phyloP scores from a whole-genome alignment of 352 stramenopile species.

The Blastocystis hominis region DNA sequence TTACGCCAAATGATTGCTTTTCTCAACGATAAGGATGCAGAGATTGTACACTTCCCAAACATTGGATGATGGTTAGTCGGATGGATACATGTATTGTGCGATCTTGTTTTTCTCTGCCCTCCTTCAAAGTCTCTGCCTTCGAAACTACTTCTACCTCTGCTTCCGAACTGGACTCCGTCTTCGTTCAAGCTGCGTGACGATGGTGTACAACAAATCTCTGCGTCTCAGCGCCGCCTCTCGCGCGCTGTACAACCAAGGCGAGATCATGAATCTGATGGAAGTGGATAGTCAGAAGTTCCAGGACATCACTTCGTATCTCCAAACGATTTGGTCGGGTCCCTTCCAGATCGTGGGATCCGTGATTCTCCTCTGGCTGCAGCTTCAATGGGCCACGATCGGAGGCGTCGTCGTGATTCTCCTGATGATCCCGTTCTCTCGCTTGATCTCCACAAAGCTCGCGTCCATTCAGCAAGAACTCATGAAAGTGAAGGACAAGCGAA shows the following conservation, averaged over 20 bases:
- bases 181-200: slow-evolving; percentile 66
- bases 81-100: slow-evolving; percentile 53
- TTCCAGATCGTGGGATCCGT: slow-evolving; percentile 49
- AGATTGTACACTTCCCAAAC: slow-evolving; percentile 63
- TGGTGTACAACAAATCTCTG: slow-evolving; percentile 73
- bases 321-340: slow-evolving; percentile 36
- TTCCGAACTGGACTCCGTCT: slow-evolving; percentile 67
- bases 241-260: slow-evolving; percentile 71
- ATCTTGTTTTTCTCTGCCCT: slow-evolving; percentile 61
- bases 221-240: slow-evolving; percentile 67
- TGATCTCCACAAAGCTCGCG: not conserved
- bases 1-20: slow-evolving; percentile 71
- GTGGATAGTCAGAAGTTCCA: slow-evolving; percentile 88
- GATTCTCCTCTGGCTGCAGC: not conserved
- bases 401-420: not conserved
- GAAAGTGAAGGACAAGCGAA: slow-evolving; percentile 64
- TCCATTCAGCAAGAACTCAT: slow-evolving; percentile 43
- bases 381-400: not conserved
- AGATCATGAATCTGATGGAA: slow-evolving; percentile 92
- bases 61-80: not conserved
- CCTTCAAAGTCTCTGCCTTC: slow-evolving; percentile 60
- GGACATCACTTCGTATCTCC: slow-evolving; percentile 72
- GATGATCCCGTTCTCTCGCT: slow-evolving; percentile 1
- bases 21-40: slow-evolving; percentile 63
- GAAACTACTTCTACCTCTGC: slow-evolving; percentile 65